Evolutionary conservation across 192 early-diverging fungal genomes (phyloP).

Genomic region (Powellomyces hirtus): DNA sequence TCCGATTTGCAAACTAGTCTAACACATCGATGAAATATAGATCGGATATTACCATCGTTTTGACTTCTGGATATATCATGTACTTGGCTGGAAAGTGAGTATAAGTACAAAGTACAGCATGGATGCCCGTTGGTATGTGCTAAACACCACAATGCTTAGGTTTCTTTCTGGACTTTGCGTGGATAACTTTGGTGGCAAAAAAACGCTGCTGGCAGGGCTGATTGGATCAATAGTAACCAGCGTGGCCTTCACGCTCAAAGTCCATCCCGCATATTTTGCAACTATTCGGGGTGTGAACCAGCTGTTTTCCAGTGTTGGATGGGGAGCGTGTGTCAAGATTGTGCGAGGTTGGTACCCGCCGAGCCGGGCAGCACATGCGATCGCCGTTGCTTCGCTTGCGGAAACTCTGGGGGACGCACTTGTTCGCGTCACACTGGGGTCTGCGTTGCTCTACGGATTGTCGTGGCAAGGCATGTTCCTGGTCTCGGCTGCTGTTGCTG

Average conservation of each 20-base stretch:
- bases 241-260: slow-evolving; percentile 7
- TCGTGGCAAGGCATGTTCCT: slow-evolving; percentile 24
- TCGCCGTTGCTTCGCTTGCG: slow-evolving; percentile 23
- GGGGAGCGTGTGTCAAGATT: slow-evolving; percentile 29
- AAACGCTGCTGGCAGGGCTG: slow-evolving; percentile 17
- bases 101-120: too few species aligned
- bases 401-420: slow-evolving; percentile 24
- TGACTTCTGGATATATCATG: slow-evolving; percentile 17
- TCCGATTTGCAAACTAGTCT: too few species aligned
- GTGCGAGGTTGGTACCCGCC: slow-evolving; percentile 26
- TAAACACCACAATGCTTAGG: too few species aligned
- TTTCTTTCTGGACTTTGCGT: slow-evolving; percentile 15
- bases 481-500: slow-evolving; percentile 10
- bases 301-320: slow-evolving; percentile 27
- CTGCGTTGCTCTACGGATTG: slow-evolving; percentile 4
- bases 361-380: slow-evolving; percentile 17
- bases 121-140: too few species aligned
- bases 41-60: not conserved
- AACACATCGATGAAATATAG: too few species aligned
- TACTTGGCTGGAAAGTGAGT: slow-evolving; percentile 21
- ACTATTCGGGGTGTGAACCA: slow-evolving; percentile 12
- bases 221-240: slow-evolving; percentile 20
- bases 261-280: slow-evolving; percentile 5
- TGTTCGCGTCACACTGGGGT: slow-evolving; percentile 15
- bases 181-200: slow-evolving; percentile 19